Conservation (phyloP, 768 basidiomycete genomes). For the Cubamyces sp. region DNA sequence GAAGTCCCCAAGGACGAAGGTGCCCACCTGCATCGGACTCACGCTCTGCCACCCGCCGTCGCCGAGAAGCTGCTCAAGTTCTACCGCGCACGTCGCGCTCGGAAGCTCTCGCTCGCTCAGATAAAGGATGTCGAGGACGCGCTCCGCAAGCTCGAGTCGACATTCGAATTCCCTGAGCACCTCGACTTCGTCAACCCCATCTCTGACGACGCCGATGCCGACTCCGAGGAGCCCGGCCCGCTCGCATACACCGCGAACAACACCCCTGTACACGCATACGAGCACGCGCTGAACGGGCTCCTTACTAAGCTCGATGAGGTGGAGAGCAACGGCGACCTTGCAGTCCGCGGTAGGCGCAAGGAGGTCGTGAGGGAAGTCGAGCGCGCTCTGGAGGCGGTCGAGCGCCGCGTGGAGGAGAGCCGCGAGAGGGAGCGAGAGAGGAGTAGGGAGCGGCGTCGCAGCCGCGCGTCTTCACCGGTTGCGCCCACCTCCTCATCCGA, state of each 20-base stretch:
- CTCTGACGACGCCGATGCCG: neutral
- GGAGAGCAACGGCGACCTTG: conserved; percentile 60
- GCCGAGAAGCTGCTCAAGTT: conserved; percentile 34
- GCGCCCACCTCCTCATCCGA: neutral
- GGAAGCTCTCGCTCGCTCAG: conserved; percentile 43
- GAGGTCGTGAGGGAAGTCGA: conserved; percentile 59
- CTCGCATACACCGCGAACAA: conserved; percentile 64
- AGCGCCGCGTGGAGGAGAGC: conserved; percentile 49
- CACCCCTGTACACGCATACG: conserved; percentile 62
- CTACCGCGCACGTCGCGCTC: conserved; percentile 35
- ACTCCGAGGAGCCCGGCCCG: conserved; percentile 30
- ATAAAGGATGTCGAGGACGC: conserved; percentile 47
- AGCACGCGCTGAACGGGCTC: conserved; percentile 60
- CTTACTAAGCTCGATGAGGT: conserved; percentile 62
- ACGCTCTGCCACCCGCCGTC: conserved; percentile 24
- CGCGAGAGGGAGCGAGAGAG: conserved; percentile 36
- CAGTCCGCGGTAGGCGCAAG: conserved; percentile 55
- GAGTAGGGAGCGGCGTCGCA: conserved; percentile 18
- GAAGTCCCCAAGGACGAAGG: conserved; percentile 5
- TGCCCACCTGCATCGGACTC: conserved; percentile 24
- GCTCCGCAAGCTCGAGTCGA: conserved; percentile 39
- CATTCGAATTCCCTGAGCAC: conserved; percentile 44
- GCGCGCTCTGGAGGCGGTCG: conserved; percentile 56
- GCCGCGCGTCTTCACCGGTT: conserved; percentile 4
- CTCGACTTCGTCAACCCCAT: conserved; percentile 35